Evolutionary conservation across 148 eudicot species (phyloP).

Genomic region (Camellia japonica): DNA sequence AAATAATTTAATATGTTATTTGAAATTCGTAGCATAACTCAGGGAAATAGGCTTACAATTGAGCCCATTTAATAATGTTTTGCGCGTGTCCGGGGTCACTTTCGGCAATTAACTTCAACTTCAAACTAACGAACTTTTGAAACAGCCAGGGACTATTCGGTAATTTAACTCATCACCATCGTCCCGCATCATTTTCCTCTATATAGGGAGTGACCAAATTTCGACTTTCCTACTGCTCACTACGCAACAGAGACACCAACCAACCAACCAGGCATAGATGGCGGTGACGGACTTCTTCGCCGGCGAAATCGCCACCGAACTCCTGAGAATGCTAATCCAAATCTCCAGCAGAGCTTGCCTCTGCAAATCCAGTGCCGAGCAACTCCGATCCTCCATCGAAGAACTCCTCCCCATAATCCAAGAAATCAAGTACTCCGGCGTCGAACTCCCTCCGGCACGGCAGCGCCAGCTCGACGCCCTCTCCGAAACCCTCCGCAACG

Average conservation of each 20-base stretch:
- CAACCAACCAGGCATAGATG: slow-evolving; percentile 28
- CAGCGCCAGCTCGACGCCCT: slow-evolving; percentile 68
- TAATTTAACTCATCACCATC: not conserved
- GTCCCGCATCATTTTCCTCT: not conserved
- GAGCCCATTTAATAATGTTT: no score
- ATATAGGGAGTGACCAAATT: not conserved
- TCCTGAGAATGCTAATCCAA: slow-evolving; percentile 48
- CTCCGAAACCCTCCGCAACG: slow-evolving; percentile 46
- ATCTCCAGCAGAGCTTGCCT: slow-evolving; percentile 40
- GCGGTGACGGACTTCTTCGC: slow-evolving; percentile 71
- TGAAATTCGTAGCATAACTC: no score
- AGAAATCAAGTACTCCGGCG: slow-evolving; percentile 77
- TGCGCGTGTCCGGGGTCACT: no score
- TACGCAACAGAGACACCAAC: not conserved
- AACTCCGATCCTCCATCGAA: slow-evolving; percentile 38
- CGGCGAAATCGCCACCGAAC: slow-evolving; percentile 86
- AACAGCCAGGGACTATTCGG: not conserved
- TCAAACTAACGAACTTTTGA: not conserved
- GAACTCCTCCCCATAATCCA: slow-evolving; percentile 71
- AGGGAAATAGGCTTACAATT: no score
- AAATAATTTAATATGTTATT: no score
- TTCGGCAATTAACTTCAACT: no score
- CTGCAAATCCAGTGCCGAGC: slow-evolving; percentile 59
- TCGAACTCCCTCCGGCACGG: slow-evolving; percentile 60
- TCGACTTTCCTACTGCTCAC: not conserved